Evolutionary conservation across 2,329 filamentous ascomycete genomes (phyloP).

Genomic region (Lasiodiplodia theobromae): DNA sequence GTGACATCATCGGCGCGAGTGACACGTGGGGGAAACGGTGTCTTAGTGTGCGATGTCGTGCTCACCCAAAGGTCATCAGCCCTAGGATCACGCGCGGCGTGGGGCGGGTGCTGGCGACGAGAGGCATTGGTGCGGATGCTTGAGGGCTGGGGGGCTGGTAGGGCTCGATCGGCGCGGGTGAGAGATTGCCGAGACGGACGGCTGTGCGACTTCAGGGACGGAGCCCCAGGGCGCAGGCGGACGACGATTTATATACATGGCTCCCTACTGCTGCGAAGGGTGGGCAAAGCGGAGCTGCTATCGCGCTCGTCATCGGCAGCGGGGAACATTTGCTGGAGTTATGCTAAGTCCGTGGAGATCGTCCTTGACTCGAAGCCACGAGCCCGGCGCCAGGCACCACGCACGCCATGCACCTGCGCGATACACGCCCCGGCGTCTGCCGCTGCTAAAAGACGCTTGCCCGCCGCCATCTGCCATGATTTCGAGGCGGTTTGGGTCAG

Average conservation of each 20-base stretch:
- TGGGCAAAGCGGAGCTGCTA: neutral
- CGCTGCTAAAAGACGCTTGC: neutral
- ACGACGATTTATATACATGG: neutral
- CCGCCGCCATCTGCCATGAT: neutral
- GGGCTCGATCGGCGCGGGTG: slow-evolving; percentile 1
- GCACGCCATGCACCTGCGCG: slow-evolving; percentile 11
- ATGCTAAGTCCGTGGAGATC: slow-evolving; percentile 25
- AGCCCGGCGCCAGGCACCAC: slow-evolving; percentile 18
- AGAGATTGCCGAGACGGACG: slow-evolving; percentile 17
- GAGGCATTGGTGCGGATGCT: slow-evolving; percentile 44
- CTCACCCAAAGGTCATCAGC: slow-evolving; percentile 79
- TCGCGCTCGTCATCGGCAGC: slow-evolving; percentile 18
- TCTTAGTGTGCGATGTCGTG: slow-evolving; percentile 19
- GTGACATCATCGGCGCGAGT: neutral
- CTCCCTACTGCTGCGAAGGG: neutral
- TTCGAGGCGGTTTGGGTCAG: neutral
- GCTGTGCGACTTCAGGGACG: neutral
- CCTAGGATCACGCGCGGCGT: slow-evolving; percentile 80
- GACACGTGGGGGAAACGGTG: neutral
- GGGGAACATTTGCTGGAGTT: slow-evolving; percentile 8
- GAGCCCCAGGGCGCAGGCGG: neutral
- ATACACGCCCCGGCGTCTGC: slow-evolving; percentile 13
- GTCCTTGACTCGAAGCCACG: slow-evolving; percentile 15
- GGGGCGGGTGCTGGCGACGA: slow-evolving; percentile 48
- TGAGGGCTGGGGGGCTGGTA: slow-evolving; percentile 1